A percentile compares a stretch with the other conserved stretches of the same genome.
phyloP scores from a whole-genome alignment of 148 eudicot genomes.

The Dysphania ambrosioides region DNA sequence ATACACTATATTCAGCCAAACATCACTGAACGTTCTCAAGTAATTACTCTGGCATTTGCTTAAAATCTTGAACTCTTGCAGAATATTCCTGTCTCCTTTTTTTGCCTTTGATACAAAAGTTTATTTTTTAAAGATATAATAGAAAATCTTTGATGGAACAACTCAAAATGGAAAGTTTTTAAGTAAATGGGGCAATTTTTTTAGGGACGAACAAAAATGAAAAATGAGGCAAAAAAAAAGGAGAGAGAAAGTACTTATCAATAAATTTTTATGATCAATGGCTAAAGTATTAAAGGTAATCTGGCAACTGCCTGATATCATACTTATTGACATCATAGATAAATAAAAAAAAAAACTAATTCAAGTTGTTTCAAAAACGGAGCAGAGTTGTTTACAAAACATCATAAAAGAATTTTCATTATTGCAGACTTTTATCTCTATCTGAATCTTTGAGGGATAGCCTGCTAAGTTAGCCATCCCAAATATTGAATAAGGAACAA shows the following conservation, averaged over 20 bases:
- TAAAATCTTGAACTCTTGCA: no score
- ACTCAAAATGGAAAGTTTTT: no score
- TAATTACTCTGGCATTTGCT: no score
- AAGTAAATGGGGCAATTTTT: no score
- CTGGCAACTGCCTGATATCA: neutral
- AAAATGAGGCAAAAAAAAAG: no score
- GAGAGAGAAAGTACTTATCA: no score
- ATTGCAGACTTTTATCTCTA: slow-evolving; percentile 74
- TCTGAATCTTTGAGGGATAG: slow-evolving; percentile 63
- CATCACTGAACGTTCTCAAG: no score
- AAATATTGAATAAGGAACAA: slow-evolving; percentile 78
- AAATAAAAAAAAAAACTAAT: neutral
- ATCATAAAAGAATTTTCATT: neutral
- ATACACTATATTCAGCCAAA: no score
- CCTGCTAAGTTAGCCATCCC: slow-evolving; percentile 76
- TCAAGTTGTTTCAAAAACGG: neutral
- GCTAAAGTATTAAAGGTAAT: neutral
- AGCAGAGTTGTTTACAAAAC: neutral
- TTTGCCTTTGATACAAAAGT: no score
- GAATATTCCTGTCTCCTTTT: no score
- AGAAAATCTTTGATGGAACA: no score
- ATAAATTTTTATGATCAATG: neutral
- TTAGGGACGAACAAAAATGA: neutral
- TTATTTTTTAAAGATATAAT: no score
- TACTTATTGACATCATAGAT: neutral